Percentiles rank a stretch among this genome's conserved stretches.
phyloP scores from a whole-genome alignment of 1,139 yeast genomes.

The Geotrichum citri-aurantii region DNA sequence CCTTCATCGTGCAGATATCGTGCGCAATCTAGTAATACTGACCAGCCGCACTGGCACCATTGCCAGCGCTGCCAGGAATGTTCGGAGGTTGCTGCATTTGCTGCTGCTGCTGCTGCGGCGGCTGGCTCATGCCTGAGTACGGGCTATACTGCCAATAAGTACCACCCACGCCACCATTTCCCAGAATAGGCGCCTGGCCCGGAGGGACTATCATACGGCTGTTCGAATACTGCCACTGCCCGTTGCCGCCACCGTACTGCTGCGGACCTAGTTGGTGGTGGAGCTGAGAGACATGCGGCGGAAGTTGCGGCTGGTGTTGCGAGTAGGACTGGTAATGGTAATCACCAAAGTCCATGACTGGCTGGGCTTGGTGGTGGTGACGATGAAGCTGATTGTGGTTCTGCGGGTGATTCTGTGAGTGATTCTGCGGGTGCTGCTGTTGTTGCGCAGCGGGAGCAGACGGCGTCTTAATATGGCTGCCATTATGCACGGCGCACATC shows the following conservation, averaged over 20 bases:
- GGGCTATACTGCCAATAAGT: background rate
- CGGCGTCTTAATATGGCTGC: background rate
- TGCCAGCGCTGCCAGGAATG: background rate
- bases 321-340: background rate
- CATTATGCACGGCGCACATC: conserved; percentile 74
- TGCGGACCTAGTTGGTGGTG: background rate
- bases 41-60: background rate
- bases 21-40: background rate
- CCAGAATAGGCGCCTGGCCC: background rate
- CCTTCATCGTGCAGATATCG: background rate
- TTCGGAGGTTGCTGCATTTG: background rate
- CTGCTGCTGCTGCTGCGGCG: background rate
- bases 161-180: background rate
- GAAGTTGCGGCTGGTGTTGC: background rate
- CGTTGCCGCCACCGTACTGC: background rate
- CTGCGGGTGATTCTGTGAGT: background rate
- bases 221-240: background rate
- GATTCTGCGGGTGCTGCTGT: background rate
- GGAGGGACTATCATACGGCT: background rate
- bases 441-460: background rate
- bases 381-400: no score
- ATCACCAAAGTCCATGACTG: background rate
- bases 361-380: background rate
- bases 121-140: background rate
- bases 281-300: background rate